A percentile compares a stretch with the other conserved stretches of the same genome.
These are phyloP conservation scores for Trichoderma atrobrunneum DNA, from an alignment of 2,329 filamentous ascomycete genomes.

Conservation along the genomic window DNA sequence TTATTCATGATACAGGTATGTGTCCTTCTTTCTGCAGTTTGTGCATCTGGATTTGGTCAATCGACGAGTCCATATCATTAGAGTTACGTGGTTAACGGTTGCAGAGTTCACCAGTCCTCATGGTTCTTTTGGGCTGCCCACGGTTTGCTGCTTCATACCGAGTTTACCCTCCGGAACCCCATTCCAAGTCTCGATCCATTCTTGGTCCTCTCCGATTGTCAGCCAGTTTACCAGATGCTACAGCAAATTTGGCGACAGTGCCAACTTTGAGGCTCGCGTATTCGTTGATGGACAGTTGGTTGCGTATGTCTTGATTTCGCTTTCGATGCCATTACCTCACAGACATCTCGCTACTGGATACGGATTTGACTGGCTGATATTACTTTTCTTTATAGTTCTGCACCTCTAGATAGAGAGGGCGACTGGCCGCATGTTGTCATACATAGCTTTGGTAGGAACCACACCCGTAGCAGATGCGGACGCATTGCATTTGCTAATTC, in stretches of 20 bases:
- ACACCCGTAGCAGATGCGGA: not conserved
- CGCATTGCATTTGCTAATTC: not conserved
- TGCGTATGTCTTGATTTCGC: conserved; percentile 45
- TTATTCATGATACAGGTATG: conserved; percentile 53
- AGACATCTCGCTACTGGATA: too few relatives aligned
- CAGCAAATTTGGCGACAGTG: conserved; percentile 53
- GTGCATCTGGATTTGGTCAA: too few relatives aligned
- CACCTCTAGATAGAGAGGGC: conserved; percentile 50
- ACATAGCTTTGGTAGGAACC: conserved; percentile 41
- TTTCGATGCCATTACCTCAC: not conserved
- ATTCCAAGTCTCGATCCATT: conserved; percentile 73
- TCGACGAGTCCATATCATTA: not conserved
- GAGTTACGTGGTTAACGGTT: not conserved
- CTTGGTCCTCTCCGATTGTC: conserved; percentile 62
- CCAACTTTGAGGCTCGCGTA: conserved; percentile 64
- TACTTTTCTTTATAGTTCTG: conserved; percentile 42
- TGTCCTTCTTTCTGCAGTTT: not conserved
- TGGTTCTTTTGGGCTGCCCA: conserved; percentile 54
- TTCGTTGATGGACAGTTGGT: conserved; percentile 65
- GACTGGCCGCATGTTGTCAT: conserved; percentile 51
- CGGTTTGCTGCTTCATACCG: conserved; percentile 69
- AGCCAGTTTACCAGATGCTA: conserved; percentile 56
- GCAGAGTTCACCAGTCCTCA: conserved; percentile 53
- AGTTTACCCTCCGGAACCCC: conserved; percentile 55
- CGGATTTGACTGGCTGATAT: not conserved